Percentiles rank a stretch among this genome's conserved stretches.
Evolutionary conservation across 176 grass and related monocot species (phyloP).

Genomic region (Bothriochloa decipiens): DNA sequence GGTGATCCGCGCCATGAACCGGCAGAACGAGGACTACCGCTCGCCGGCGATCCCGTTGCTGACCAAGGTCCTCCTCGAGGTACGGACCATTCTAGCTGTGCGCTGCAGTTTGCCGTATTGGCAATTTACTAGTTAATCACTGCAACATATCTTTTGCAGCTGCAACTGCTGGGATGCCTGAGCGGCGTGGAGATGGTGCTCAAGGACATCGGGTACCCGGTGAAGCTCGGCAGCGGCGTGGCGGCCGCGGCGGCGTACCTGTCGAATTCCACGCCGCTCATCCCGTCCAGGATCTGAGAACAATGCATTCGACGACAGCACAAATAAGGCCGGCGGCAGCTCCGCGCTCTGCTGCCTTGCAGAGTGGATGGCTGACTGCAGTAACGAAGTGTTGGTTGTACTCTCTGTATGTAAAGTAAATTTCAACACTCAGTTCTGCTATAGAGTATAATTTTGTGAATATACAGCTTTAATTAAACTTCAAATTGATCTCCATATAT

Average conservation of each 20-base stretch:
- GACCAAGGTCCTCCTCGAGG: conserved; percentile 75
- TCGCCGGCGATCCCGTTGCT: conserved; percentile 78
- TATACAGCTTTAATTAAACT: conserved; percentile 16
- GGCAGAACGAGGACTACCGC: conserved; percentile 98
- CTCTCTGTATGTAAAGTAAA: conserved; percentile 62
- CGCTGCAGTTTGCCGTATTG: too few species aligned
- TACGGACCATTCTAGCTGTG: too few species aligned
- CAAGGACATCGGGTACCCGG: conserved; percentile 85
- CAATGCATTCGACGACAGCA: too few species aligned
- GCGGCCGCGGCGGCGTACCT: conserved; percentile 82
- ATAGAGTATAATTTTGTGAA: conserved; percentile 31
- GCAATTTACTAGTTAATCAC: too few species aligned
- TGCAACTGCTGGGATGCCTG: conserved; percentile 86
- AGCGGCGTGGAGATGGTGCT: conserved; percentile 96
- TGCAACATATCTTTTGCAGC: conserved; percentile 43
- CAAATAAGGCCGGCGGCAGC: background rate
- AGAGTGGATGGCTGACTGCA: background rate
- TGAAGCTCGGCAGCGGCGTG: conserved; percentile 94
- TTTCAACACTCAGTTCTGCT: conserved; percentile 33
- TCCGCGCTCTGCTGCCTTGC: conserved; percentile 25
- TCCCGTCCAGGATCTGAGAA: conserved; percentile 85
- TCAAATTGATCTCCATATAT: background rate
- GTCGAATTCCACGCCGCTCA: conserved; percentile 74
- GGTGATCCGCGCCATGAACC: conserved; percentile 88
- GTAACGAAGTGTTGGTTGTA: conserved; percentile 20